phyloP scores from a whole-genome alignment of 164 flowering plant genomes.

The Houttuynia cordata region DNA sequence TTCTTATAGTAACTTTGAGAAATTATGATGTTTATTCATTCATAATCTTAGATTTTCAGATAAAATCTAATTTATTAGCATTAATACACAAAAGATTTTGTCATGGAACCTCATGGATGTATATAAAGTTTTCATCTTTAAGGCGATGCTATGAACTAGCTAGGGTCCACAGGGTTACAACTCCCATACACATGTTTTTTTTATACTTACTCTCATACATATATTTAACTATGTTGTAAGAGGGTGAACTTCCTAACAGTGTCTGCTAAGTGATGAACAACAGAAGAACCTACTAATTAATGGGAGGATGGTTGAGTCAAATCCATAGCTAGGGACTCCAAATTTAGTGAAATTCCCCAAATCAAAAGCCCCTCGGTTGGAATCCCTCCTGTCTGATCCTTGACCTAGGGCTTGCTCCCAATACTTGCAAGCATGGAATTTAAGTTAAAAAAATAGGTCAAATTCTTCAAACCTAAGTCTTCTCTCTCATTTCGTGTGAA shows the following conservation, averaged over 20 bases:
- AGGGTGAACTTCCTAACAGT: conserved; percentile 23
- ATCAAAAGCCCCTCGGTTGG: conserved; percentile 47
- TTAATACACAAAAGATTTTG: too few species aligned
- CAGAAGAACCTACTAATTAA: conserved; percentile 20
- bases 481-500: conserved; percentile 31
- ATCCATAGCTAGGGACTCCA: conserved; percentile 38
- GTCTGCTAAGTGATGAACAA: conserved; percentile 34
- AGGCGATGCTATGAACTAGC: too few species aligned
- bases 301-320: conserved; percentile 33
- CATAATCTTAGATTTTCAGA: too few species aligned
- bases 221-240: neutral
- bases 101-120: too few species aligned
- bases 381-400: conserved; percentile 50
- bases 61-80: too few species aligned
- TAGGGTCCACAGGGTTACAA: too few species aligned
- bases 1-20: too few species aligned
- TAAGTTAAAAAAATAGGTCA: conserved; percentile 22
- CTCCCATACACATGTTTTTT: too few species aligned
- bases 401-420: conserved; percentile 47
- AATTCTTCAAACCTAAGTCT: conserved; percentile 43
- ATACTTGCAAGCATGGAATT: conserved; percentile 42
- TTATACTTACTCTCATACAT: too few species aligned
- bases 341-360: conserved; percentile 49
- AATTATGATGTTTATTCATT: too few species aligned
- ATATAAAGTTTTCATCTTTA: too few species aligned